Evolutionary conservation across 202 grass and related monocot species (phyloP).

Genomic region (Zizania palustris): DNA sequence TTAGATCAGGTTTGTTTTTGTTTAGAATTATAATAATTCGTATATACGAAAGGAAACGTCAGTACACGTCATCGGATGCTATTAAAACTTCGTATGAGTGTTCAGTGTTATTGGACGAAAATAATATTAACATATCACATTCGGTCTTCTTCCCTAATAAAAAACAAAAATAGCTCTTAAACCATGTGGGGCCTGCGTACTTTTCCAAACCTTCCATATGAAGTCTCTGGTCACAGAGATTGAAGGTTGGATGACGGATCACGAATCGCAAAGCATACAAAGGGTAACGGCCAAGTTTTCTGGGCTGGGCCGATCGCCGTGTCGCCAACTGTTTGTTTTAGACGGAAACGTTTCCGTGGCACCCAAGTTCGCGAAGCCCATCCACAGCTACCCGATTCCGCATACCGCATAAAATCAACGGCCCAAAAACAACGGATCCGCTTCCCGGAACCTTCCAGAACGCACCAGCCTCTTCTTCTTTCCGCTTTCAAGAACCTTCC

Average conservation of each 20-base stretch:
- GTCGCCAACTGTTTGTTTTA: constrained; percentile 23
- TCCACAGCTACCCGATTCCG: neutral
- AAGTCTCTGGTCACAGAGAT: neutral
- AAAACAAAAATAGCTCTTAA: too few species aligned
- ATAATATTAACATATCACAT: too few species aligned
- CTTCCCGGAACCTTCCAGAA: constrained; percentile 29
- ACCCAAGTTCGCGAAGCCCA: constrained; percentile 25
- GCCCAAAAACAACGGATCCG: neutral
- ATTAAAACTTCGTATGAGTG: too few species aligned
- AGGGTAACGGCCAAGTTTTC: neutral
- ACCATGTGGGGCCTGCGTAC: too few species aligned
- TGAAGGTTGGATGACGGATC: neutral
- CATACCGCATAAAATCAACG: neutral
- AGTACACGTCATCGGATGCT: too few species aligned
- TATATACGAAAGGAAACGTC: too few species aligned
- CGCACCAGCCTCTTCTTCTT: neutral
- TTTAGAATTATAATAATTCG: too few species aligned
- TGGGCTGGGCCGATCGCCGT: neutral
- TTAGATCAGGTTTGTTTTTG: too few species aligned
- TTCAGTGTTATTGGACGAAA: too few species aligned
- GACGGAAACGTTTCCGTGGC: constrained; percentile 22
- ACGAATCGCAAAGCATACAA: neutral
- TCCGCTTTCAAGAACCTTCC: constrained; percentile 22
- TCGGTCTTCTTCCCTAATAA: too few species aligned
- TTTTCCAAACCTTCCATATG: neutral